These are phyloP conservation scores for Aureobasidium sp. DNA, from an alignment of 2,329 filamentous ascomycete genomes.

Conservation along the genomic window DNA sequence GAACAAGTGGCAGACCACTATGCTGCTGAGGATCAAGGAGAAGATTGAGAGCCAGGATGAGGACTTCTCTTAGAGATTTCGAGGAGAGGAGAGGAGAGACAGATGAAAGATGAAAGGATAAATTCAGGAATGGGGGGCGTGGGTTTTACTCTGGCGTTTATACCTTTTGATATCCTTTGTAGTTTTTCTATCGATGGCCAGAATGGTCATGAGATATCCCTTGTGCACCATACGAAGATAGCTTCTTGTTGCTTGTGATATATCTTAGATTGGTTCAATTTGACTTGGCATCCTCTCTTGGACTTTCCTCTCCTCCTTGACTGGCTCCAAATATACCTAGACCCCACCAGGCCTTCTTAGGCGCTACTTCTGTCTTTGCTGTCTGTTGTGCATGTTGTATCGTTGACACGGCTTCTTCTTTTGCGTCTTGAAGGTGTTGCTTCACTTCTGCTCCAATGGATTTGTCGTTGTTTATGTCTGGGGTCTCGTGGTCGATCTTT, in stretches of 20 bases:
- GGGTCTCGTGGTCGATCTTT: slow-evolving; percentile 13
- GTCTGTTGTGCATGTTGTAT: slow-evolving; percentile 2
- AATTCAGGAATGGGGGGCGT: not conserved
- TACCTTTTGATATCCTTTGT: slow-evolving; percentile 1
- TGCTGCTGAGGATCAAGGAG: slow-evolving; percentile 75
- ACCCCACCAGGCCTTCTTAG: slow-evolving; percentile 13
- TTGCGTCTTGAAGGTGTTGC: not conserved
- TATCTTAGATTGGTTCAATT: not conserved
- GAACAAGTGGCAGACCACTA: slow-evolving; percentile 93
- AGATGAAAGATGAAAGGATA: not conserved
- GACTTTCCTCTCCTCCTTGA: slow-evolving; percentile 11
- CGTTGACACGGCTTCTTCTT: not conserved
- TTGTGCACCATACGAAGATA: too few species aligned
- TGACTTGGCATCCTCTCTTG: not conserved
- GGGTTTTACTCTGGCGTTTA: not conserved
- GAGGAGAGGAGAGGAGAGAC: not conserved
- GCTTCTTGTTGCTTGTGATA: too few species aligned
- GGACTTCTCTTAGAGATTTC: slow-evolving; percentile 50
- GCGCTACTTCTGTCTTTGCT: slow-evolving; percentile 8
- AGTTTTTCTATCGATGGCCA: not conserved
- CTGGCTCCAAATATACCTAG: slow-evolving; percentile 7
- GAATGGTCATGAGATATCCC: too few species aligned
- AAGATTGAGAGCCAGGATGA: slow-evolving; percentile 64
- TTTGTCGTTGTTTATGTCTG: slow-evolving; percentile 4
- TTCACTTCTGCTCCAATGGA: slow-evolving; percentile 8